phyloP scores from a whole-genome alignment of 306 rosid species.

The Quercus engelmannii region DNA sequence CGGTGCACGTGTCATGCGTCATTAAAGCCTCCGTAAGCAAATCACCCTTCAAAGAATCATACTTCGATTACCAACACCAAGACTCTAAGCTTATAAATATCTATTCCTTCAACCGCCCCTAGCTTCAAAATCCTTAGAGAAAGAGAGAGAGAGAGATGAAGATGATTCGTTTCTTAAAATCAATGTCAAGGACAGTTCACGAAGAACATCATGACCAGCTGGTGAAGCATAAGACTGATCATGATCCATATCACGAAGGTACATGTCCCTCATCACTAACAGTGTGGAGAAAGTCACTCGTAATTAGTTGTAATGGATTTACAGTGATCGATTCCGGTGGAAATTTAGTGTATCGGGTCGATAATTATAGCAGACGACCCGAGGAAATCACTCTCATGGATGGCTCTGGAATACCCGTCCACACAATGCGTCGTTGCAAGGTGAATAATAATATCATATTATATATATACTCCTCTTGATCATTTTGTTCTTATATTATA shows the following conservation, averaged over 20 bases:
- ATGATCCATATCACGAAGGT: not conserved
- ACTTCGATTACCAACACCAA: not conserved
- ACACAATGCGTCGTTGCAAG: constrained; percentile 65
- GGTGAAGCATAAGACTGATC: constrained; percentile 17
- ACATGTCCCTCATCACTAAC: constrained; percentile 43
- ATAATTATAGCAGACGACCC: constrained; percentile 60
- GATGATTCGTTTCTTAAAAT: constrained; percentile 44
- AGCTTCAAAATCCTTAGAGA: not conserved
- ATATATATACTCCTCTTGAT: not conserved
- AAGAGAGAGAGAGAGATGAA: constrained; percentile 7
- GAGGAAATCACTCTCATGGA: constrained; percentile 78
- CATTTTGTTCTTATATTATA: not conserved
- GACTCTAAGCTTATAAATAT: not conserved
- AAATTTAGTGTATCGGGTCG: constrained; percentile 73
- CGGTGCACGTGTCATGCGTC: too few relatives aligned
- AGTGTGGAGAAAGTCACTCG: constrained; percentile 80
- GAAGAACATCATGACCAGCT: constrained; percentile 30
- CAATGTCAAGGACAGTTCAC: constrained; percentile 58
- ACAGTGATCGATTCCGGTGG: constrained; percentile 77
- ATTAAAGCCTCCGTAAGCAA: constrained; percentile 1
- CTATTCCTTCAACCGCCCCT: not conserved
- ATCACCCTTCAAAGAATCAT: not conserved
- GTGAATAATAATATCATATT: constrained; percentile 13
- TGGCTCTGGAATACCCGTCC: constrained; percentile 63
- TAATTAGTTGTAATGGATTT: constrained; percentile 73